phyloP scores from a whole-genome alignment of 257 asterid genomes.

The Verbascum thapsus region DNA sequence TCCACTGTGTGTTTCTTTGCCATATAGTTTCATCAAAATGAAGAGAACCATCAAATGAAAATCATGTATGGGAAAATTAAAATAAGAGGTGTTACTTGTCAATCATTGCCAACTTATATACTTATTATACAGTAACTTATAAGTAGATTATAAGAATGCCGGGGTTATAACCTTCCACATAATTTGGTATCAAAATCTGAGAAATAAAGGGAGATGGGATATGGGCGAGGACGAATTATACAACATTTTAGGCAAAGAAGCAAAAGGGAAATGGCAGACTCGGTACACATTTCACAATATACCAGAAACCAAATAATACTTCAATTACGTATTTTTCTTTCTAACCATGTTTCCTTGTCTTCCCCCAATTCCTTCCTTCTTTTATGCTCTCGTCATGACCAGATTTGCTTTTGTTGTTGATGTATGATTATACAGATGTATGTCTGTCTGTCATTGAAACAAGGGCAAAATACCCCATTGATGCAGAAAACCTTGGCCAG shows the following conservation, averaged over 20 bases:
- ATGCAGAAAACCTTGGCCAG: slow-evolving; percentile 95
- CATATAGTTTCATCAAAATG: not conserved
- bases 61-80: not conserved
- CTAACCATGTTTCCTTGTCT: slow-evolving; percentile 14
- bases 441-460: slow-evolving; percentile 39
- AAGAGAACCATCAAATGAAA: not conserved
- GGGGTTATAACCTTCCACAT: slow-evolving; percentile 2
- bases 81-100: not conserved
- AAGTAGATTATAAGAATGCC: slow-evolving; percentile 3
- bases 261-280: not conserved
- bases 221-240: slow-evolving; percentile 8
- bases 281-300: slow-evolving; percentile 5
- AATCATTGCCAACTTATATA: not conserved
- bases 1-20: not conserved
- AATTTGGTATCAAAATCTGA: slow-evolving; percentile 21
- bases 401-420: not conserved
- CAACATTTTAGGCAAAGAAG: slow-evolving; percentile 12
- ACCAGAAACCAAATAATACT: slow-evolving; percentile 12
- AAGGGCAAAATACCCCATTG: slow-evolving; percentile 92
- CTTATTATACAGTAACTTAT: slow-evolving; percentile 11
- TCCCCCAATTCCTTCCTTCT: slow-evolving; percentile 17
- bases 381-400: slow-evolving; percentile 4
- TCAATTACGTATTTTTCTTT: slow-evolving; percentile 13
- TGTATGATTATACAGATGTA: slow-evolving; percentile 23
- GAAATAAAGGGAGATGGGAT: not conserved